Evolutionary conservation across 768 basidiomycete species (phyloP), one percentile per base, ranked within the genome.

Genomic region (Leccinum incarnatum): DNA sequence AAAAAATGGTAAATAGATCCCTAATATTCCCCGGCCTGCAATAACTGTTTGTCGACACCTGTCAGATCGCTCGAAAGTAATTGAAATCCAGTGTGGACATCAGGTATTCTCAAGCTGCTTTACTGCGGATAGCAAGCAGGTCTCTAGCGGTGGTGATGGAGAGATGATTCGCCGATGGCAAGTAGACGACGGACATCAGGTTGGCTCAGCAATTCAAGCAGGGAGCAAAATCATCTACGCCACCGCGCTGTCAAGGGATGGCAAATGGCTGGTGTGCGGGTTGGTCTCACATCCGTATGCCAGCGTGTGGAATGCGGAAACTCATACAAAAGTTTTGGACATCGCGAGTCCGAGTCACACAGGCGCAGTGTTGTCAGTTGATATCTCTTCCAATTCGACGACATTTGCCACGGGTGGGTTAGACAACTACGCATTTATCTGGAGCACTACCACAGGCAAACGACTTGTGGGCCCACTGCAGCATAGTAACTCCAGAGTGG

Each of bases 201-300:
- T 47, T 19, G 50, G 27, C 7, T 15, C 34, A 19, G 21, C 27
- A 12, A 48, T 60, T 48, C 42, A 14, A 40, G 8, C 1, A 19
- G 50, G 0, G 30, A 1, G 25, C 25, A 1, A 19, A 19, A 19
- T 0, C 0, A n/a, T 40, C 37, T 40, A 2, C 0, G 37, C 37
- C 3, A 6, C 8, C 8, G 37, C 37, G 37, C 12, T 40, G 0
- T 40, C 37, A 9, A n/a, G 17, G 37, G 37, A 40, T 40, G 1
- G 3, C 17, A 40, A 40, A 40, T 40, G 37, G 37, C 37, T 40
- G 37, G 37, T 40, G 3, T 9, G 37, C 37, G 37, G 37, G 17
- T 40, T 40, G 9, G 0, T 0, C 3, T 17, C 8, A 40, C 17
- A 40, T 2, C 37, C 37, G 17, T 40, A 40, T 40, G 37, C 3